Base-by-base conservation (phyloP, 2,329 filamentous ascomycete genomes). In the Sporothrix protearum region DNA sequence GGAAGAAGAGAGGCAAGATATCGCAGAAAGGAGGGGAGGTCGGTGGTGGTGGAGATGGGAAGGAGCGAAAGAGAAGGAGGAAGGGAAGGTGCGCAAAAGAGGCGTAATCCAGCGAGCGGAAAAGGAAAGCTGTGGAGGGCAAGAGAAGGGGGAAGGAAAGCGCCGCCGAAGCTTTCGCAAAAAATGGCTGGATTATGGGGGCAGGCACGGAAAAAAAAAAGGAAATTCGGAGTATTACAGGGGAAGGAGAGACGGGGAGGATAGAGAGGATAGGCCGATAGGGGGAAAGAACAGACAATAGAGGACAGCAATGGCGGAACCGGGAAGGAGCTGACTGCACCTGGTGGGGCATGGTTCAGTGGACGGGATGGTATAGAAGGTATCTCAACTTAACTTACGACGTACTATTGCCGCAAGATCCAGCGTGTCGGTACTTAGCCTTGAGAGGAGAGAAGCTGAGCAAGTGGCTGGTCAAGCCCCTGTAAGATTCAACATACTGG, bases 81-180 rank as follows among this genome's bases (percentile, higher is more conserved):
- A 45, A 16, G 36, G 39, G 61, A 57, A 71, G 59, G 59, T 45
- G 59, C 16, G 25, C 45, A 19, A 59, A 64, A 69, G 67, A 57
- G 69, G 47, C 47, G 57, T 63, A 63, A 55, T 63, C 69, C 30
- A 66, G 61, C 49, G n/a, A 55, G 45, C 49, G 47, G 33, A 67
- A 53, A 57, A 61, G 45, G 49, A 68, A 68, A 71, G 63, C 63
- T 71, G 61, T 71, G 70, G 69, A 66, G 57, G 49, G 61, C 61
- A n/a, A 68, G n/a, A 68, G 51, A 71, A 68, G 61, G 70, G 22
- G 42, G 30, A 51, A 39, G 33, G 66, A 53, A 57, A 47, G 59
- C 57, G 61, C 47, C 47, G 59, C 28, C 61, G 47, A n/a, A 61
- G 28, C 49, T 57, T 63, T 39, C 25, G 42, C 49, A 45, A 64